Base-by-base conservation (phyloP, 345 rosid genomes). In the Noccaea bulbosa region DNA sequence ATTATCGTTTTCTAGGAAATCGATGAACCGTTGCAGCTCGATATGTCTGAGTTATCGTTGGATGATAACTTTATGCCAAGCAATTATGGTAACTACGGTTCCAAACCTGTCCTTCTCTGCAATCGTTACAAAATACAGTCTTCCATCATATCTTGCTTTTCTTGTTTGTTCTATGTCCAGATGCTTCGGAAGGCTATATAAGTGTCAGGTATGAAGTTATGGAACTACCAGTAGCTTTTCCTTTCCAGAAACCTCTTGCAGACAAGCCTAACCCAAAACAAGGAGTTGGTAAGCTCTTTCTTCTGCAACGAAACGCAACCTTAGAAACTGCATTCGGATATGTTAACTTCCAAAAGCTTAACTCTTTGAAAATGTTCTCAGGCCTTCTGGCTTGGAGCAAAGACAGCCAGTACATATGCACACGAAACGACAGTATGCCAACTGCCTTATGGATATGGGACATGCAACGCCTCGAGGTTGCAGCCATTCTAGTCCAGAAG, bases 181-280 rank as follows among this genome's bases (percentile, higher is more conserved):
- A 86, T 75, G 84, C 75, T 62, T 53, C 88, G 41, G 96, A 90
- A 64, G 96, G 88, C 72, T 91, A 81, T 67, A 78, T 86, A 74
- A 78, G 86, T 58, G 96, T 91, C 8, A 81, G 91, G 62, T 94
- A 91, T 20, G 93, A 94, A 58, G 93, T 91, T 62, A 85, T 65
- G 69, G 99, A 94, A 70, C 71, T 85, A 44, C 97, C 99, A 1
- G 76, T 91, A 51, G 39, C 85, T 34, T 75, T 94, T 65, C 92
- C 98, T 74, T 86, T 83, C 77, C 97, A 88, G 78, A 94, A 88
- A 78, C 99, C 86, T 82, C 88, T 71, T 5, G 71, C 81, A 3
- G 95, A 89, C 81, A 94, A 88, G 78, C 99, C 99, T 15, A 94
- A 91, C 79, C 99, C 99, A 38, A 91, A 88, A 79, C 99, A 94